Conservation (phyloP, 805 yeast genomes). For the Pichia eremophila region DNA sequence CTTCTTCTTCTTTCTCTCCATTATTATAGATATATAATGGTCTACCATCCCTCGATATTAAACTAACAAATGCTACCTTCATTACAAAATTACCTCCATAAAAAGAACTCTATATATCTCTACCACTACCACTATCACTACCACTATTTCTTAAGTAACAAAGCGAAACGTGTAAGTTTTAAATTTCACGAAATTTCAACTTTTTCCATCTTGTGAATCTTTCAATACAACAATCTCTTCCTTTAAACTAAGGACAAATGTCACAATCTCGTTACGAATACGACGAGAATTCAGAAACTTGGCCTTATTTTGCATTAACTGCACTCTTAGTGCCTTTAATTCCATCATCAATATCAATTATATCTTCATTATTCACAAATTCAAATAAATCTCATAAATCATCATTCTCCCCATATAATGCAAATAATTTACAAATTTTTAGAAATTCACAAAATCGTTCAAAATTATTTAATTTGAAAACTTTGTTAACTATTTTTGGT, state of each 20-base stretch:
- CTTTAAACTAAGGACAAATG: conserved; percentile 19
- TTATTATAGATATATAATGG: conserved; percentile 47
- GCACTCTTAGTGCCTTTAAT: conserved; percentile 55
- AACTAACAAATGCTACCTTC: conserved; percentile 43
- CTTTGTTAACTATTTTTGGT: conserved; percentile 35
- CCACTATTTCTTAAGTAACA: too few species aligned
- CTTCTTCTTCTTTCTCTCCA: neutral
- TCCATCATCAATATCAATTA: conserved; percentile 36
- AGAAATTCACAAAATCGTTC: conserved; percentile 19
- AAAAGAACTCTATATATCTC: too few species aligned
- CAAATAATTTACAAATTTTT: conserved; percentile 23
- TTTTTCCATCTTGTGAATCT: neutral
- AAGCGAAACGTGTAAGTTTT: too few species aligned
- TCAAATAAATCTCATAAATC: neutral
- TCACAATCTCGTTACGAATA: conserved; percentile 57
- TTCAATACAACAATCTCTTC: neutral
- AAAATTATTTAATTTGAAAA: conserved; percentile 27
- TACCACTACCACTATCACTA: too few species aligned
- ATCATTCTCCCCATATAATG: conserved; percentile 26
- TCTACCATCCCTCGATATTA: conserved; percentile 46
- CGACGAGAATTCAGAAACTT: conserved; percentile 83
- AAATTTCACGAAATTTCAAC: neutral
- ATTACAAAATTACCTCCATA: too few species aligned
- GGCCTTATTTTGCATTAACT: conserved; percentile 87
- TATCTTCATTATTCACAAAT: neutral